Conservation (phyloP, 2,329 filamentous ascomycete species). For the Triangularia verruculosa region DNA sequence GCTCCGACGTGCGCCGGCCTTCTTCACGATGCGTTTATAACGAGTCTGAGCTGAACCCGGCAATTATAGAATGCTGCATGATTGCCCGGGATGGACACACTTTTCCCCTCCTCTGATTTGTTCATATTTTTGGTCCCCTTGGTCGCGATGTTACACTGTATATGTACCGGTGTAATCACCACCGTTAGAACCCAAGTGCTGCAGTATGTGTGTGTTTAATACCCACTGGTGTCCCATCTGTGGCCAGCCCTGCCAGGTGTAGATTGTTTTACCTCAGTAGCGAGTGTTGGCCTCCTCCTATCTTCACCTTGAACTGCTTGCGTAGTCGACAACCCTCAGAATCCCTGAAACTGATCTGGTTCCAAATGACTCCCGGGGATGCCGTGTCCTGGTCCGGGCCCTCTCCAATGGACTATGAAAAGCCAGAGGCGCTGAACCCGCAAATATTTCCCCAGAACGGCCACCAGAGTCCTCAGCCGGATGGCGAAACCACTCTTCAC, state of each 20-base stretch:
- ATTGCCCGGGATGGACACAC: background rate
- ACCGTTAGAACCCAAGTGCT: background rate
- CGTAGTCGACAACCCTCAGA: background rate
- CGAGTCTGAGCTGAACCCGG: slow-evolving; percentile 10
- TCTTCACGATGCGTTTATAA: background rate
- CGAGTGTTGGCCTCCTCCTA: background rate
- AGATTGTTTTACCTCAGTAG: background rate
- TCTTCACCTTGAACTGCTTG: background rate
- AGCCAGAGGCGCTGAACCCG: slow-evolving; percentile 22
- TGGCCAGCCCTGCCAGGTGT: background rate
- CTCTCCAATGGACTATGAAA: slow-evolving; percentile 22
- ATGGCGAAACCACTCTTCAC: slow-evolving; percentile 21
- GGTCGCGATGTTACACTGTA: slow-evolving; percentile 4
- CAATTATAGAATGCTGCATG: background rate
- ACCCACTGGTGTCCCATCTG: background rate
- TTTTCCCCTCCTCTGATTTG: slow-evolving; percentile 11
- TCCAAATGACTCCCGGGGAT: background rate
- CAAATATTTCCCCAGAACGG: slow-evolving; percentile 13
- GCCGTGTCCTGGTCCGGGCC: background rate
- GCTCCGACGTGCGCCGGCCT: background rate
- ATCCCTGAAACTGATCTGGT: background rate
- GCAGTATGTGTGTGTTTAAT: slow-evolving; percentile 1
- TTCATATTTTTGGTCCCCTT: slow-evolving; percentile 16
- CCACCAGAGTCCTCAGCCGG: slow-evolving; percentile 20
- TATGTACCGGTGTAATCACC: background rate